A percentile compares a stretch with the other conserved stretches of the same genome.
Evolutionary conservation across 2,329 filamentous ascomycete species (phyloP).

Genomic region (Coniochaeta hoffmannii): DNA sequence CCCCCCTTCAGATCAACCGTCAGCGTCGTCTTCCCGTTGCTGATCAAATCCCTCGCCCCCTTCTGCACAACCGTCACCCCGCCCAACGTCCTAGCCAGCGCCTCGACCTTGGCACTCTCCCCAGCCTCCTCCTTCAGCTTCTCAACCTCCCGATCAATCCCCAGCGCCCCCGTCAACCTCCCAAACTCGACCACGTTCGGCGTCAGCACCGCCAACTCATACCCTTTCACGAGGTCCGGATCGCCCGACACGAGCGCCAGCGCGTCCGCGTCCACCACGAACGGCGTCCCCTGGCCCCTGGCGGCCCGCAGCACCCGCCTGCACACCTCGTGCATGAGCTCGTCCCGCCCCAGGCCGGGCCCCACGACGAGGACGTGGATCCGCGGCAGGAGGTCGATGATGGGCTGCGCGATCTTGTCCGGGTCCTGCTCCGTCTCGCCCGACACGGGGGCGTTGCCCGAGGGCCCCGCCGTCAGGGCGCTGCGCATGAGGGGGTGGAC

Average conservation of each 20-base stretch:
- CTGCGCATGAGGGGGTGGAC: slow-evolving; percentile 87
- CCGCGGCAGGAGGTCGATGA: slow-evolving; percentile 75
- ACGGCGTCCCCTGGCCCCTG: slow-evolving; percentile 60
- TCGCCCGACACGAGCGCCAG: slow-evolving; percentile 68
- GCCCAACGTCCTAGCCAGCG: slow-evolving; percentile 65
- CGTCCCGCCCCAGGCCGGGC: slow-evolving; percentile 83
- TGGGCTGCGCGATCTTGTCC: slow-evolving; percentile 53
- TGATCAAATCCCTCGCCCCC: slow-evolving; percentile 74
- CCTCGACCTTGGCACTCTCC: slow-evolving; percentile 47
- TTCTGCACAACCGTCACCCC: slow-evolving; percentile 93
- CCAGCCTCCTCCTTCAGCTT: slow-evolving; percentile 25
- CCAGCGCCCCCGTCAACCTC: slow-evolving; percentile 68
- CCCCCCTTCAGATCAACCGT: slow-evolving; percentile 74
- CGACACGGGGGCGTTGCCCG: slow-evolving; percentile 31
- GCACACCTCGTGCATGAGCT: slow-evolving; percentile 82
- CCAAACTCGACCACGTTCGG: slow-evolving; percentile 94
- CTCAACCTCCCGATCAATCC: slow-evolving; percentile 49
- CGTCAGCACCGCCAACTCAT: slow-evolving; percentile 77
- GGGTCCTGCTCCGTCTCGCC: slow-evolving; percentile 46
- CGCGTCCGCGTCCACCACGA: slow-evolving; percentile 90
- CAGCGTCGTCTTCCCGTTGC: slow-evolving; percentile 69
- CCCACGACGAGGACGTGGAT: slow-evolving; percentile 91
- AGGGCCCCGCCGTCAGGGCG: slow-evolving; percentile 22
- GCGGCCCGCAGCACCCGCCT: slow-evolving; percentile 73
- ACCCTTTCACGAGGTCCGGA: slow-evolving; percentile 73